Evolutionary conservation across 2,329 filamentous ascomycete genomes (phyloP), one percentile per base, ranked within the genome.

Genomic region (Alternaria infectoria): DNA sequence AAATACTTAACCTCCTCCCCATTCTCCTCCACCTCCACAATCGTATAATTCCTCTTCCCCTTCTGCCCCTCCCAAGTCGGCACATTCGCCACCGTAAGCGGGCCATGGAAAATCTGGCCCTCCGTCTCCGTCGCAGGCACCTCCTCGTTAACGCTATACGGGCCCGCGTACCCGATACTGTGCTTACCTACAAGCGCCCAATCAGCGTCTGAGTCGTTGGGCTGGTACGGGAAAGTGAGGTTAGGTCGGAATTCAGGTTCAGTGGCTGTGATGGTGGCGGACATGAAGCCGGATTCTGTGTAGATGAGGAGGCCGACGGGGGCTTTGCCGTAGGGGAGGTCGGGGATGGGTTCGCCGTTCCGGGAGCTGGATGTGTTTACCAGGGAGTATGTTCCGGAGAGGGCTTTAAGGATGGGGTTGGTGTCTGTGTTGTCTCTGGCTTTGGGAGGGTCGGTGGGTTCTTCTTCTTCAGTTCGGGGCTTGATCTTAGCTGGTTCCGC

Each of bases 131-230:
- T 72, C n/a, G 65, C 68, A 0, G 69, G 68, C 3, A 75, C 9
- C 5, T 44, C 66, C 5, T 47, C 43, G 10, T 65, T 75, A 3
- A 74, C 32, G 1, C 64, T 26, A 11, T 72, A 61, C 5, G 73
- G 73, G 0, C 74, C 74, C 11, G 73, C 70, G 7, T 77, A 77
- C 2, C 70, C 69, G 15, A 77, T 62, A 36, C 67, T 69, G 32
- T 77, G 75, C 50, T 69, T 72, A 13, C 75, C 75, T 3, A 77
- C 67, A 3, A 68, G 67, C 15, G 75, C 73, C 75, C 75, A 77
- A 21, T 74, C 71, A 4, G 65, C 40, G 49, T 77, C 74, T 3
- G 52, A 54, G 28, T 76, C 72, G 23, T 59, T 65, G 30, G 60
- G 23, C 15, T 64, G 57, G 62, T 56, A 71, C 3, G 74, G 75